Conservation (phyloP, 352 stramenopile genomes). For the Phytopythium delawarense region DNA sequence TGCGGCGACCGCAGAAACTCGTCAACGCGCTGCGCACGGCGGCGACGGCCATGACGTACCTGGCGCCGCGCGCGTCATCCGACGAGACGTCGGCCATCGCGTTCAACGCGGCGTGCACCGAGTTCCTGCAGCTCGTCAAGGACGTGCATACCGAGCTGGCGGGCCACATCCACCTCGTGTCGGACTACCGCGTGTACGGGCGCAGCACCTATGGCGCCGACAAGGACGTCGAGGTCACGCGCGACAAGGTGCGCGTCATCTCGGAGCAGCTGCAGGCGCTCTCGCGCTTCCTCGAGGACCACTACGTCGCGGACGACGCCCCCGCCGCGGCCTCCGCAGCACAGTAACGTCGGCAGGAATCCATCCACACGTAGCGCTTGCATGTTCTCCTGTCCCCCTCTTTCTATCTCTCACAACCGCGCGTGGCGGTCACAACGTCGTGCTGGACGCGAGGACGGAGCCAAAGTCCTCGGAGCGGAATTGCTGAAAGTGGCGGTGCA, state of each 20-base stretch:
- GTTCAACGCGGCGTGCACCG: slow-evolving; percentile 74
- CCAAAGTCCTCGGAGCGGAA: slow-evolving; percentile 23
- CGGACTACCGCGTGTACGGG: slow-evolving; percentile 79
- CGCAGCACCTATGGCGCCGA: slow-evolving; percentile 83
- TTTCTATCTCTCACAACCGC: not conserved
- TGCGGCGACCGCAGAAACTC: slow-evolving; percentile 57
- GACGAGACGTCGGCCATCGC: slow-evolving; percentile 64
- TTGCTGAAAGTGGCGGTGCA: slow-evolving; percentile 61
- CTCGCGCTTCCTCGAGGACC: slow-evolving; percentile 73
- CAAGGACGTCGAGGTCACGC: slow-evolving; percentile 72
- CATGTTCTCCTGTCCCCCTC: too few relatives aligned
- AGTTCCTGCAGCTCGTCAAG: slow-evolving; percentile 85
- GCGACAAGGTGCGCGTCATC: slow-evolving; percentile 77
- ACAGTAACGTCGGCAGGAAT: not conserved
- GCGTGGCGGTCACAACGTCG: slow-evolving; percentile 6
- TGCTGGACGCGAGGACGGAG: not conserved
- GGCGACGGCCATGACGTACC: slow-evolving; percentile 59
- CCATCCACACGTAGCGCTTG: not conserved
- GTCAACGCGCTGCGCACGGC: slow-evolving; percentile 68
- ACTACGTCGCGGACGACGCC: slow-evolving; percentile 23
- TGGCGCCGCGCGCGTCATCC: slow-evolving; percentile 53
- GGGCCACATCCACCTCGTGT: slow-evolving; percentile 81
- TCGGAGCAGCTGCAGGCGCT: slow-evolving; percentile 72
- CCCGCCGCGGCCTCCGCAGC: not conserved
- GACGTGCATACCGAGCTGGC: slow-evolving; percentile 83